Evolutionary conservation across 1,284 basidiomycete genomes (phyloP).

Genomic region (Ganoderma resinaceum): DNA sequence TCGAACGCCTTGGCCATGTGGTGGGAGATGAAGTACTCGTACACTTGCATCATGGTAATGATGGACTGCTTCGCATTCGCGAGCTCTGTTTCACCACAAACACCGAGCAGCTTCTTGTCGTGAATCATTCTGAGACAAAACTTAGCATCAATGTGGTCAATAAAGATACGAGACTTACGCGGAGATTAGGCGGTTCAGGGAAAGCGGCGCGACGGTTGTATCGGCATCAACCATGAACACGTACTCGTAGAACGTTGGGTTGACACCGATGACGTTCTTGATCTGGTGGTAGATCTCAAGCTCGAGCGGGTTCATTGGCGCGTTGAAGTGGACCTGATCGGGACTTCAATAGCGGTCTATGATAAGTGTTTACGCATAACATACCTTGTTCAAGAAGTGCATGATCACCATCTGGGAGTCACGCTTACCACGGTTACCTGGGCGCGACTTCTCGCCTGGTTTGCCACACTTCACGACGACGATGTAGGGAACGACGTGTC

Average conservation of each 20-base stretch:
- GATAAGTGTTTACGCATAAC: conserved; percentile 20
- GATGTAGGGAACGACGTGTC: conserved; percentile 96
- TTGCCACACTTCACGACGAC: conserved; percentile 98
- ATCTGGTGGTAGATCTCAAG: conserved; percentile 99
- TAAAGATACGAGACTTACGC: conserved; percentile 61
- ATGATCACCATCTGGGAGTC: conserved; percentile 97
- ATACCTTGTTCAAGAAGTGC: conserved; percentile 96
- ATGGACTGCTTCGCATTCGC: conserved; percentile 92
- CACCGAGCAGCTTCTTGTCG: conserved; percentile 93
- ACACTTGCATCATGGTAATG: conserved; percentile 99
- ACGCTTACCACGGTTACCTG: conserved; percentile 96
- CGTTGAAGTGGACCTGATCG: conserved; percentile 91
- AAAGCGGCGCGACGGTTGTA: conserved; percentile 89
- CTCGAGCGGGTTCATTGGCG: conserved; percentile 96
- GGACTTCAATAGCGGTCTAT: conserved; percentile 5
- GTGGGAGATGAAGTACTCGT: conserved; percentile 97
- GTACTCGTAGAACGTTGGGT: conserved; percentile 98
- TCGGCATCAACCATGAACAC: conserved; percentile 97
- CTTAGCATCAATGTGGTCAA: conserved; percentile 25
- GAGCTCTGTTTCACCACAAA: conserved; percentile 93
- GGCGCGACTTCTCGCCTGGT: conserved; percentile 90
- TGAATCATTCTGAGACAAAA: conserved; percentile 75
- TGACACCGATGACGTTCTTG: conserved; percentile 99
- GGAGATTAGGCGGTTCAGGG: conserved; percentile 90
- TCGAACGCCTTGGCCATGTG: conserved; percentile 99